Base-by-base conservation (phyloP, 345 rosid species). In the Dipteronia sinensis region DNA sequence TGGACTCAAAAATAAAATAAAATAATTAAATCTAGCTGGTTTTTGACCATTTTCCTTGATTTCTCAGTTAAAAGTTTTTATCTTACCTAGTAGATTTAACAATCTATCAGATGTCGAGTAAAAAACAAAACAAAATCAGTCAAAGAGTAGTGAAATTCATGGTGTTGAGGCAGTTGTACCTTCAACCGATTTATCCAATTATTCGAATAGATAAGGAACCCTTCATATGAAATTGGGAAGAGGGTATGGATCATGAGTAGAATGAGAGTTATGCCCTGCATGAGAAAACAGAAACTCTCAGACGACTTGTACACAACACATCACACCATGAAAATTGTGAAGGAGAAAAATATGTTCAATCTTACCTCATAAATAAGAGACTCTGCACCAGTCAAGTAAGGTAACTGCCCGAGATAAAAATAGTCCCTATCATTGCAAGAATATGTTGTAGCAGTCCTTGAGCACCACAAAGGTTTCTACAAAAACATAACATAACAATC, bases 391-490 rank as follows among this genome's bases (percentile, higher is more conserved):
- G 91, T 92, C 83, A 96, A 86, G 88, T 92, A 96, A 0, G 98
- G 99, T 88, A 96, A 84, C 86, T 94, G 90, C 6, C 99, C 99
- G 6, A 96, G 91, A 82, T 83, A 96, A 83, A 74, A 94, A 83
- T 90, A 92, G 2, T 86, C 94, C 67, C 95, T 89, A 72, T 92
- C 93, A 49, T 76, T 78, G 84, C 99, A 96, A 72, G 94, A 78
- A 77, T 90, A 77, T 27, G 80, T 76, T 76, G 87, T 69, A 64
- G 34, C 38, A 34, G 53, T 51, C 10, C 79, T 85, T 29, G 79
- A 79, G 76, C 99, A 96, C 98, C 98, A 96, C 76, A 96, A 73
- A 61, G 99, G 98, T 89, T 92, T 90, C 99, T 95, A 86, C 83
- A 86, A 59, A n/a, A 10, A 59, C 64, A 59, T 4, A 59, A 9